phyloP scores from a whole-genome alignment of 345 rosid genomes.

The Pugionium cornutum region DNA sequence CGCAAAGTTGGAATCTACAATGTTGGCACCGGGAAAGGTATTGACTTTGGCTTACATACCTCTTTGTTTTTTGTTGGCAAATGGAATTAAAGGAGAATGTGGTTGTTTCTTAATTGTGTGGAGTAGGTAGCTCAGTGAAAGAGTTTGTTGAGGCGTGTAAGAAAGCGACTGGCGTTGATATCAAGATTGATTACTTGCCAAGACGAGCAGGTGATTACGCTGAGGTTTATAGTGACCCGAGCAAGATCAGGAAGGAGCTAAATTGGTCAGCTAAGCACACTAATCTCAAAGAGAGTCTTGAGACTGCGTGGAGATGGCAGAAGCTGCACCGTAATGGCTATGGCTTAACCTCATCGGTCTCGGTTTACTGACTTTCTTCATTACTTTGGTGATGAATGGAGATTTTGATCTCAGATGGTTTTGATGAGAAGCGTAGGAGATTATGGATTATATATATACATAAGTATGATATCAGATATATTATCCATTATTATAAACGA shows the following conservation, averaged over 20 bases:
- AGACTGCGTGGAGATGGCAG: conserved; percentile 72
- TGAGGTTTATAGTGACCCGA: conserved; percentile 60
- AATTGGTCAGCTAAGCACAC: conserved; percentile 63
- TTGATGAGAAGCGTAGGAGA: conserved; percentile 22
- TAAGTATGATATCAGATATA: conserved; percentile 25
- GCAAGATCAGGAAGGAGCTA: conserved; percentile 50
- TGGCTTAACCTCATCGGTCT: conserved; percentile 33
- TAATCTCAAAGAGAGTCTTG: conserved; percentile 55
- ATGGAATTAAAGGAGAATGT: background rate
- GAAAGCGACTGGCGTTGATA: conserved; percentile 57
- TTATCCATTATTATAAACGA: conserved; percentile 11
- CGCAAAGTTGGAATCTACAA: conserved; percentile 61
- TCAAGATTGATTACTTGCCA: conserved; percentile 54
- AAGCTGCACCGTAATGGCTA: conserved; percentile 57
- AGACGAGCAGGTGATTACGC: conserved; percentile 68
- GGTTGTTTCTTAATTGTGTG: background rate
- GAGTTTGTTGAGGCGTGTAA: conserved; percentile 69
- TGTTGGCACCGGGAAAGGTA: conserved; percentile 68
- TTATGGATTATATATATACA: conserved; percentile 27
- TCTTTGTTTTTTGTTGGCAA: background rate
- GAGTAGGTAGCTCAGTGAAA: conserved; percentile 63
- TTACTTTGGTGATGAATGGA: conserved; percentile 30
- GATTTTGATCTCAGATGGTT: conserved; percentile 35
- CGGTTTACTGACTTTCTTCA: conserved; percentile 36
- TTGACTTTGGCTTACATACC: background rate